Conservation (phyloP, 306 rosid species). For the Glycyrrhiza uralensis region DNA sequence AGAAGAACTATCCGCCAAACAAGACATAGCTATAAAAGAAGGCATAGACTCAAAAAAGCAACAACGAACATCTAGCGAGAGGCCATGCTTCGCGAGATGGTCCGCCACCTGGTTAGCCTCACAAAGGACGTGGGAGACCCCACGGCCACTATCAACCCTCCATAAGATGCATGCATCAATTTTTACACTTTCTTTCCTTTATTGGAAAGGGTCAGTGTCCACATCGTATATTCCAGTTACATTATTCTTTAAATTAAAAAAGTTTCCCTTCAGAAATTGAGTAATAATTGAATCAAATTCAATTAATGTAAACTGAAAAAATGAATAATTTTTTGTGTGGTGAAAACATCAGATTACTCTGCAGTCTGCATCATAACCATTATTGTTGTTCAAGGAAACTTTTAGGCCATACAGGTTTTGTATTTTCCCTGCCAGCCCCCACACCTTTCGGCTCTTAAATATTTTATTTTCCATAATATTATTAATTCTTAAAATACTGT, state of each 20-base stretch:
- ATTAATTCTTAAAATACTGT: too few relatives aligned
- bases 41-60: too few relatives aligned
- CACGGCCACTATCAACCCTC: neutral
- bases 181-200: constrained; percentile 10
- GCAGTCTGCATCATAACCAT: neutral
- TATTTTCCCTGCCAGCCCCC: constrained; percentile 23
- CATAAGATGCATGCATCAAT: neutral
- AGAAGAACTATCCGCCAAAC: too few relatives aligned
- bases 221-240: neutral
- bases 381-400: constrained; percentile 8
- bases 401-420: constrained; percentile 16
- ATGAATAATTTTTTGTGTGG: neutral
- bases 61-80: too few relatives aligned
- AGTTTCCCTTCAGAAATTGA: neutral
- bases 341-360: neutral
- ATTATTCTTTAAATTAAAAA: neutral
- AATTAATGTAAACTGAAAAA: neutral
- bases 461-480: too few relatives aligned
- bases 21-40: too few relatives aligned
- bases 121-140: too few relatives aligned
- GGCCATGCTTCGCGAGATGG: too few relatives aligned
- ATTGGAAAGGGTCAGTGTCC: neutral
- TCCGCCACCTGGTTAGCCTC: too few relatives aligned
- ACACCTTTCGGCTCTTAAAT: constrained; percentile 43
- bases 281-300: neutral